Evolutionary conservation across 1,139 yeast genomes (phyloP), one percentile per base, ranked within the genome.

Genomic region (Zygosaccharomyces sapae): DNA sequence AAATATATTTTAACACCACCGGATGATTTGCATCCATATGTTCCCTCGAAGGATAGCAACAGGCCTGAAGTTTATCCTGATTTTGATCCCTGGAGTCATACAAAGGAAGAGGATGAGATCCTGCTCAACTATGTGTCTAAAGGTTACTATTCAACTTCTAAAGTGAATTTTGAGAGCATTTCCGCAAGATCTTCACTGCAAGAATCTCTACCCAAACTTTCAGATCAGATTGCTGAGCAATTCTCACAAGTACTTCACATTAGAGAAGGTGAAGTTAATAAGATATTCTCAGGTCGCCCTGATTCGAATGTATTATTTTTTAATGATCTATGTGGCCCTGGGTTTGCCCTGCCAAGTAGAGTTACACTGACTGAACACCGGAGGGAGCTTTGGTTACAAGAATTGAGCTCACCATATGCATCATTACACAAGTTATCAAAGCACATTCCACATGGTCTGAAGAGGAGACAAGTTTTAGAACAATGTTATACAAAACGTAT

Each of bases 361-460:
- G 95, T 90, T 16, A 90, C 97, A 0, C 69, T 90, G 31, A 89
- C 97, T 0, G 95, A 90, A 48, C 84, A 83, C 61, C 86, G 86
- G 62, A 76, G 83, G 52, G 96, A 88, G 53, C 73, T 81, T 1
- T 90, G 97, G 97, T 70, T 90, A 42, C 75, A 76, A 46, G 95
- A 88, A 59, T 71, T 90, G 46, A 86, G 94, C 1, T 76, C 85
- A 47, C 77, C 83, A 0, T 67, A 71, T 13, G 74, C 84, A 0
- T 86, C 96, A 0, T 68, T 90, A 42, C 71, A 77, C 44, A 79
- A 77, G 48, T 75, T 90, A 2, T 77, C 94, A 1, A 76, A 84
- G 46, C 86, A 89, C 31, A 77, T 90, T n/a, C 97, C 97, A 0
- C 96, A 90, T 63, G 97, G 97, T 0, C 78, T 90, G 22, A 73